A percentile compares a stretch with the other conserved stretches of the same genome.
These are phyloP conservation scores for Penicillium expansum DNA, from an alignment of 2,329 filamentous ascomycete genomes.

Conservation along the genomic window DNA sequence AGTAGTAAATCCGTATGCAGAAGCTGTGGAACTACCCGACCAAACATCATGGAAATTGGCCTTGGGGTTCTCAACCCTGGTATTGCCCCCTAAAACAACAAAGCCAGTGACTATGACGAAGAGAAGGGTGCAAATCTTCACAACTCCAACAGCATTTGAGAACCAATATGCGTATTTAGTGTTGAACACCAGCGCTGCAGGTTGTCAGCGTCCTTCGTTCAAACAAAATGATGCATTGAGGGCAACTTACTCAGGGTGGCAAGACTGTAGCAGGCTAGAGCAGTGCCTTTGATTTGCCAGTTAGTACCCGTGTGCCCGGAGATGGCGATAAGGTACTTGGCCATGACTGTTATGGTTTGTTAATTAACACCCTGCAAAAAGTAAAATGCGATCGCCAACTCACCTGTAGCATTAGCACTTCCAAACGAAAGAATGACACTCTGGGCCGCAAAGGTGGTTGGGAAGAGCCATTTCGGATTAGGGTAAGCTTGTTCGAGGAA, in stretches of 20 bases:
- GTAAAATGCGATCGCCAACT: not conserved
- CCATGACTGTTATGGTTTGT: conserved; percentile 42
- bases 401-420: conserved; percentile 59
- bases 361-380: not conserved
- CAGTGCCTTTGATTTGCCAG: conserved; percentile 67
- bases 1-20: conserved; percentile 50
- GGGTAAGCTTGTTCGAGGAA: conserved; percentile 67
- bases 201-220: conserved; percentile 1
- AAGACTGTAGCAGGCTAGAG: conserved; percentile 60
- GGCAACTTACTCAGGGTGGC: conserved; percentile 52
- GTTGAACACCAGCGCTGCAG: conserved; percentile 48
- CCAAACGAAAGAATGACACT: conserved; percentile 63
- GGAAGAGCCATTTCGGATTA: conserved; percentile 61
- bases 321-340: conserved; percentile 61
- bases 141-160: conserved; percentile 54
- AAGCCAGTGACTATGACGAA: conserved; percentile 61
- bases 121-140: conserved; percentile 61
- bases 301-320: conserved; percentile 49
- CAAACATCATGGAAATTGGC: conserved; percentile 57
- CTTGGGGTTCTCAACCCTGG: conserved; percentile 49
- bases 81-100: conserved; percentile 59
- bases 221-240: not conserved
- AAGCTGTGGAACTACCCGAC: conserved; percentile 46
- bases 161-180: conserved; percentile 57
- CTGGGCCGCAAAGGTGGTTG: conserved; percentile 62